These are phyloP conservation scores for Coemansia sp. DNA, from an alignment of 192 early-diverging fungal genomes.

Conservation along the genomic window DNA sequence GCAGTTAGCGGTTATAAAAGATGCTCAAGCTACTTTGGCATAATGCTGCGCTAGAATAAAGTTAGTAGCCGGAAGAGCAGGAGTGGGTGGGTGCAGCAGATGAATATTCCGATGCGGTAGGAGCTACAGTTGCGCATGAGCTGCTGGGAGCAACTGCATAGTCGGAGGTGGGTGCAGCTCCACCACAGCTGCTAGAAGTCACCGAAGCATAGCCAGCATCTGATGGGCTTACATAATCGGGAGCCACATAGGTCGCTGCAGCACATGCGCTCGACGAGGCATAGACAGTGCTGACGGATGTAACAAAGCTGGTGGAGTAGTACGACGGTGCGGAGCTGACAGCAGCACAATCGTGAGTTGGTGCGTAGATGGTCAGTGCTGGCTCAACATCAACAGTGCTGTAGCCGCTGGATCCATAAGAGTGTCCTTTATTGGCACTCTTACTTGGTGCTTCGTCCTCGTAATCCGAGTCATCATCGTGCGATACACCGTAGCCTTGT, in stretches of 20 bases:
- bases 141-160: slow-evolving; percentile 2
- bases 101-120: not conserved
- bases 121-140: too few relatives aligned
- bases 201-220: not conserved
- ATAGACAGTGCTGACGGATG: slow-evolving; percentile 33
- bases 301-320: slow-evolving; percentile 19
- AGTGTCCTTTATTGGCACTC: not conserved
- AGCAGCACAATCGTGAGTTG: not conserved
- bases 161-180: not conserved
- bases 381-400: slow-evolving; percentile 1
- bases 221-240: not conserved
- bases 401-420: not conserved
- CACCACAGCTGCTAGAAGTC: not conserved
- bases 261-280: slow-evolving; percentile 1
- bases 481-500: slow-evolving; percentile 4
- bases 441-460: slow-evolving; percentile 4
- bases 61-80: slow-evolving; percentile 7
- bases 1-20: too few relatives aligned
- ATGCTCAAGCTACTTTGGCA: not conserved
- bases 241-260: slow-evolving; percentile 1
- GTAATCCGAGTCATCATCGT: slow-evolving; percentile 1
- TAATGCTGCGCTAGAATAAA: not conserved
- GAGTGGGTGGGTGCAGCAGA: not conserved
- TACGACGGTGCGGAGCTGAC: slow-evolving; percentile 13
- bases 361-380: slow-evolving; percentile 12